A percentile compares a stretch with the other conserved stretches of the same genome.
phyloP scores from a whole-genome alignment of 441 rosid genomes.

The Aquilaria agallochum region DNA sequence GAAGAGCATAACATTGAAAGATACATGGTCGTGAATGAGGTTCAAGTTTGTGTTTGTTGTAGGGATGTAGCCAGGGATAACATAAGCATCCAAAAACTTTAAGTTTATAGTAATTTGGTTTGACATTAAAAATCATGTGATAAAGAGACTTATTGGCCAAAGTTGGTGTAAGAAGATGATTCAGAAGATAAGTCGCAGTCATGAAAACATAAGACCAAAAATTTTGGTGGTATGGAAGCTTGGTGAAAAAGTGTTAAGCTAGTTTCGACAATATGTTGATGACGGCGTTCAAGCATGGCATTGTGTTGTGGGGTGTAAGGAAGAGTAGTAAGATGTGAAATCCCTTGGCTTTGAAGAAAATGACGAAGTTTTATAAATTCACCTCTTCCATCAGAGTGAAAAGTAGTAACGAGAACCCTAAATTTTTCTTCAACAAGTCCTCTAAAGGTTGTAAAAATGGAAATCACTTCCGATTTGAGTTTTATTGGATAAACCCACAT shows the following conservation, averaged over 20 bases:
- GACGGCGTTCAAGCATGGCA: not conserved
- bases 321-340: not conserved
- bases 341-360: not conserved
- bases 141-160: no score
- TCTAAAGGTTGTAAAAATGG: not conserved
- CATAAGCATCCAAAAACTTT: no score
- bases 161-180: no score
- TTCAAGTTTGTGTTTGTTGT: no score
- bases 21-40: no score
- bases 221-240: not conserved
- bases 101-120: no score
- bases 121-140: no score
- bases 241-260: not conserved
- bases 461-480: not conserved
- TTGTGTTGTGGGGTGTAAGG: not conserved
- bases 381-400: not conserved
- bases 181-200: no score
- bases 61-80: no score
- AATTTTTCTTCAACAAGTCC: not conserved
- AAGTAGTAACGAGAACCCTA: not conserved
- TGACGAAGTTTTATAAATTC: not conserved
- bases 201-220: no score
- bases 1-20: no score
- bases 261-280: not conserved
- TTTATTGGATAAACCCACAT: not conserved